Evolutionary conservation across 1,284 basidiomycete species (phyloP).

Genomic region (Vanrija sp.): DNA sequence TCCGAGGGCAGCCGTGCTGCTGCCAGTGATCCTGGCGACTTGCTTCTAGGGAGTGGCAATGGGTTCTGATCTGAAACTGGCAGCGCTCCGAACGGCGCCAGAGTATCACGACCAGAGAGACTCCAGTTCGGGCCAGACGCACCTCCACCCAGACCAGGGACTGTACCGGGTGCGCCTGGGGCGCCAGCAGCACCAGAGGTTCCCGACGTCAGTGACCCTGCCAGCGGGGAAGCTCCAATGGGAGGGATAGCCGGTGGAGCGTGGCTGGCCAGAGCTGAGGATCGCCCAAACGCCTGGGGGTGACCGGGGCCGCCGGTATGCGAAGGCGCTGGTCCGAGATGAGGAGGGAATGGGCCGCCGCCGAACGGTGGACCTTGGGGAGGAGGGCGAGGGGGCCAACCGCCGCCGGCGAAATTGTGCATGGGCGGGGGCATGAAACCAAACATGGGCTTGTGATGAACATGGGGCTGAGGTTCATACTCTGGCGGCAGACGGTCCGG

Average conservation of each 20-base stretch:
- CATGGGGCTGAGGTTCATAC: constrained; percentile 53
- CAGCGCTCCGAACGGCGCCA: not conserved
- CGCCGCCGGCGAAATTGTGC: constrained; percentile 14
- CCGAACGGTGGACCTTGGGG: constrained; percentile 17
- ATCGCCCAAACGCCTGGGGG: constrained; percentile 7
- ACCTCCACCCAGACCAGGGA: no score
- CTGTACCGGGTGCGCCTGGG: not conserved
- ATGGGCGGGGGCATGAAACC: constrained; percentile 12
- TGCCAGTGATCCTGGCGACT: constrained; percentile 11
- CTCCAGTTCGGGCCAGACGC: no score
- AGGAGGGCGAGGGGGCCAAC: constrained; percentile 13
- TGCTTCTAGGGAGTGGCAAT: constrained; percentile 4
- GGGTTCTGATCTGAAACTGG: not conserved
- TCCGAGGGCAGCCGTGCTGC: not conserved
- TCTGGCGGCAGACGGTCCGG: constrained; percentile 68
- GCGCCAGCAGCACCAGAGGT: not conserved
- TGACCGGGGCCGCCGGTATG: constrained; percentile 16
- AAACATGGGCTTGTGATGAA: constrained; percentile 26
- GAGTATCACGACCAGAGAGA: not conserved
- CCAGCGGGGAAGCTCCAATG: constrained; percentile 40
- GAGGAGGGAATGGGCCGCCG: constrained; percentile 25
- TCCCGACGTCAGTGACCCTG: constrained; percentile 37
- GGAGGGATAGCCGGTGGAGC: constrained; percentile 20
- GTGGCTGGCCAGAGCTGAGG: constrained; percentile 13
- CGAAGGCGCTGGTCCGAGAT: constrained; percentile 6